Conservation (phyloP, 2,329 filamentous ascomycete species). For the Tetracladium maxilliforme region DNA sequence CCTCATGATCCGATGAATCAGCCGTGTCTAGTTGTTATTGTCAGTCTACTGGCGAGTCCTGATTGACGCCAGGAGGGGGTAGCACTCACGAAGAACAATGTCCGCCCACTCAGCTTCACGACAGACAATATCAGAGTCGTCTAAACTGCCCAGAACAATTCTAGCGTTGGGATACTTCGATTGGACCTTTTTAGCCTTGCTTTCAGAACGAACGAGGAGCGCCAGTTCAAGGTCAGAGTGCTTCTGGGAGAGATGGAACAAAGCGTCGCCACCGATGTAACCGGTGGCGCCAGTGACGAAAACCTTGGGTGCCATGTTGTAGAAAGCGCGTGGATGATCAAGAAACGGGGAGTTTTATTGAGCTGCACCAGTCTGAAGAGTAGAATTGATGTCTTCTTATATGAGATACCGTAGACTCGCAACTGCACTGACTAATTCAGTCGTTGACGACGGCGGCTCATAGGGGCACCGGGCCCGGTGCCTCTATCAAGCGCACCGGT, state of each 20-base stretch:
- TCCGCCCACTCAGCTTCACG: slow-evolving; percentile 16
- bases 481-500: no score
- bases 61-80: not conserved
- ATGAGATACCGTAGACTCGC: no score
- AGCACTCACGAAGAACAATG: slow-evolving; percentile 18
- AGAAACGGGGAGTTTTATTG: no score
- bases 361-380: no score
- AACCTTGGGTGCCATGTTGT: slow-evolving; percentile 22
- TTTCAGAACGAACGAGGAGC: slow-evolving; percentile 3
- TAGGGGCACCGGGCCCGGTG: no score
- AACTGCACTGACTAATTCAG: no score
- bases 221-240: slow-evolving; percentile 3
- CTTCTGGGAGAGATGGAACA: slow-evolving; percentile 3
- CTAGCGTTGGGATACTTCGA: slow-evolving; percentile 11
- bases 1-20: slow-evolving; percentile 28
- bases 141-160: slow-evolving; percentile 16
- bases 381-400: no score
- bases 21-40: slow-evolving; percentile 19
- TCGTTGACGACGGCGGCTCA: no score
- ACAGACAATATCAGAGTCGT: slow-evolving; percentile 14
- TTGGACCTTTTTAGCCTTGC: slow-evolving; percentile 11
- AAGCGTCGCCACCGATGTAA: slow-evolving; percentile 6
- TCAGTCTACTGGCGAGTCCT: slow-evolving; percentile 1
- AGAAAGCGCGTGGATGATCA: no score
- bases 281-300: slow-evolving; percentile 28